These are phyloP conservation scores for Cercospora brassicicola DNA, from an alignment of 2,329 filamentous ascomycete genomes.

Conservation along the genomic window DNA sequence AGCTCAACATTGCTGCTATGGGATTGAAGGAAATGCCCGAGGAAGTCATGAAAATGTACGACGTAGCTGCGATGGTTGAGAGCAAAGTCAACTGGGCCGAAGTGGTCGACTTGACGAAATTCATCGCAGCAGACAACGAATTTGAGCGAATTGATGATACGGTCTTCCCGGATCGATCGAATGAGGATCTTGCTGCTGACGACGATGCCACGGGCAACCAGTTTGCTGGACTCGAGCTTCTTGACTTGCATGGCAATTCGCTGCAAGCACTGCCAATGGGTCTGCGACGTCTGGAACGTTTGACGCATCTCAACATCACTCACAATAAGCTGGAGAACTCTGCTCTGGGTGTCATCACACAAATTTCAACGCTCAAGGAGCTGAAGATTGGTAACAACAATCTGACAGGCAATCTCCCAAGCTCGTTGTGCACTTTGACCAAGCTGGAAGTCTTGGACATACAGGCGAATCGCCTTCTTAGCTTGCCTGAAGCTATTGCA, in stretches of 20 bases:
- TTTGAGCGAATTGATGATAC: constrained; percentile 70
- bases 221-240: constrained; percentile 75
- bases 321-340: constrained; percentile 77
- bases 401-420: constrained; percentile 66
- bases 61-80: constrained; percentile 65
- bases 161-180: constrained; percentile 71
- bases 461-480: constrained; percentile 73
- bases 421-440: constrained; percentile 62
- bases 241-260: constrained; percentile 85
- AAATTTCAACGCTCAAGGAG: constrained; percentile 72
- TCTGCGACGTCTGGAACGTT: constrained; percentile 66
- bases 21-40: constrained; percentile 74
- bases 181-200: constrained; percentile 58
- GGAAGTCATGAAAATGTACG: constrained; percentile 89
- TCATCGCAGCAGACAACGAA: constrained; percentile 89
- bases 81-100: constrained; percentile 79
- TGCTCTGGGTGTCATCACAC: constrained; percentile 69
- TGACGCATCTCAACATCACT: constrained; percentile 76
- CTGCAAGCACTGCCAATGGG: constrained; percentile 73
- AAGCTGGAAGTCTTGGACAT: constrained; percentile 80
- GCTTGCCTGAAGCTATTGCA: constrained; percentile 67
- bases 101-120: constrained; percentile 78
- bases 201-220: constrained; percentile 70
- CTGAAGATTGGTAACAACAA: constrained; percentile 78
- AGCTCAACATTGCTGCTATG: constrained; percentile 85